Conservation (phyloP, 192 early-diverging fungal genomes). For the Helicostylum pulchrum region DNA sequence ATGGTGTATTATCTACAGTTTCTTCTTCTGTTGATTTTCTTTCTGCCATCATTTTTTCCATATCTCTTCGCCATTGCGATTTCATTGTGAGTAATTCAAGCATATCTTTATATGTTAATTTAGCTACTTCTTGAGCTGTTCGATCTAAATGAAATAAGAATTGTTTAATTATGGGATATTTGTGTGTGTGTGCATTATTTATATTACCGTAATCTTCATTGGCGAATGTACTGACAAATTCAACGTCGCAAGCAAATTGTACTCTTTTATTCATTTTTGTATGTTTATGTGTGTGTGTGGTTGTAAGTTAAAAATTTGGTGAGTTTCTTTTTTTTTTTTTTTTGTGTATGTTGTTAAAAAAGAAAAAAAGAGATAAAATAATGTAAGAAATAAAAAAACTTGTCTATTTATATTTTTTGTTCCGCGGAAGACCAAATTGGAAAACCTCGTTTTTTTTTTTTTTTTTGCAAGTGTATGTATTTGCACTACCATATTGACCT, state of each 20-base stretch:
- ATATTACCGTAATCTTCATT: conserved; percentile 25
- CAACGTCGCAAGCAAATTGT: conserved; percentile 23
- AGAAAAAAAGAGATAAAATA: no score
- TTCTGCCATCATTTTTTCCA: conserved; percentile 16
- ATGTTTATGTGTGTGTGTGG: no score
- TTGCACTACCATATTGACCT: not conserved
- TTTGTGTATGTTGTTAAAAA: no score
- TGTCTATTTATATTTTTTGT: not conserved
- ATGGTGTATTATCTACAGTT: not conserved
- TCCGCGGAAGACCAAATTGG: not conserved
- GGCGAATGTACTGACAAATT: conserved; percentile 19
- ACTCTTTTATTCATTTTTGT: conserved; percentile 16
- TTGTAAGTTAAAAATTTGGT: no score
- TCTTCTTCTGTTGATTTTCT: conserved; percentile 9
- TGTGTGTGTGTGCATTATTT: no score
- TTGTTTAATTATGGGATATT: not conserved
- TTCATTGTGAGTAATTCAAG: conserved; percentile 22
- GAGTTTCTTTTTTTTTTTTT: no score
- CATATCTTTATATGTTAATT: conserved; percentile 25
- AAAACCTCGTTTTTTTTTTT: conserved; percentile 9
- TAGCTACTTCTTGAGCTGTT: conserved; percentile 24
- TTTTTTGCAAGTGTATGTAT: not conserved
- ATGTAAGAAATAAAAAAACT: no score
- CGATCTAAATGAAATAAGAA: conserved; percentile 8
- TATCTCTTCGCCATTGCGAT: conserved; percentile 22